Evolutionary conservation across 768 basidiomycete species (phyloP).

Genomic region (Psilocybe cyanescens): DNA sequence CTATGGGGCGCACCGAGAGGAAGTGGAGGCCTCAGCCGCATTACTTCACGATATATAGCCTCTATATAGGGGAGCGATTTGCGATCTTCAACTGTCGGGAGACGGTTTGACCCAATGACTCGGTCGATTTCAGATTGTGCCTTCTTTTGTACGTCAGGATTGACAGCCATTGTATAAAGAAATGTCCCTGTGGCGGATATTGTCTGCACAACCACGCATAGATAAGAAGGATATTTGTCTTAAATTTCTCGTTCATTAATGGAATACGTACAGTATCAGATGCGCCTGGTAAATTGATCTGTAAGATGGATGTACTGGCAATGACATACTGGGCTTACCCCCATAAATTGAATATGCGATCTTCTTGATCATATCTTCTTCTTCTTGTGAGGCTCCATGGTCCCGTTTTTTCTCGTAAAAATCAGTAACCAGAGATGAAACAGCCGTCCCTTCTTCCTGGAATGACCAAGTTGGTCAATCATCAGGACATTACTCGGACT

Average conservation of each 20-base stretch:
- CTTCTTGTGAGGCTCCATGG: slow-evolving; percentile 3
- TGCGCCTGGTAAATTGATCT: slow-evolving; percentile 4
- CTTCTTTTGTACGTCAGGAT: slow-evolving; percentile 35
- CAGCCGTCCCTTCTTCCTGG: slow-evolving; percentile 15
- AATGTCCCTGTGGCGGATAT: slow-evolving; percentile 23
- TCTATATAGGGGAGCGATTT: slow-evolving; percentile 30
- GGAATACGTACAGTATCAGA: slow-evolving; percentile 14
- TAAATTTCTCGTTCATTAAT: background rate
- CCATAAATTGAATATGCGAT: slow-evolving; percentile 17
- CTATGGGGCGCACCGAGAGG: background rate
- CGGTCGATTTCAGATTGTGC: slow-evolving; percentile 39
- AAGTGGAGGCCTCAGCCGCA: slow-evolving; percentile 1
- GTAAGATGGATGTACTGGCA: background rate
- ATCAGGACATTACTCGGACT: no score
- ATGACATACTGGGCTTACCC: slow-evolving; percentile 3
- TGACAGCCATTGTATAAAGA: slow-evolving; percentile 31
- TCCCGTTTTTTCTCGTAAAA: slow-evolving; percentile 14
- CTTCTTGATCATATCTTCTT: slow-evolving; percentile 9
- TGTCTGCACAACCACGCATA: slow-evolving; percentile 1
- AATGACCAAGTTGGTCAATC: background rate
- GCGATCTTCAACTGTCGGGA: slow-evolving; percentile 32
- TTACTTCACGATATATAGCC: slow-evolving; percentile 18
- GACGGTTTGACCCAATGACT: slow-evolving; percentile 31
- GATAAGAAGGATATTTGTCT: background rate
- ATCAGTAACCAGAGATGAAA: slow-evolving; percentile 15